Conservation (phyloP, 306 rosid species). For the Prunus mira region DNA sequence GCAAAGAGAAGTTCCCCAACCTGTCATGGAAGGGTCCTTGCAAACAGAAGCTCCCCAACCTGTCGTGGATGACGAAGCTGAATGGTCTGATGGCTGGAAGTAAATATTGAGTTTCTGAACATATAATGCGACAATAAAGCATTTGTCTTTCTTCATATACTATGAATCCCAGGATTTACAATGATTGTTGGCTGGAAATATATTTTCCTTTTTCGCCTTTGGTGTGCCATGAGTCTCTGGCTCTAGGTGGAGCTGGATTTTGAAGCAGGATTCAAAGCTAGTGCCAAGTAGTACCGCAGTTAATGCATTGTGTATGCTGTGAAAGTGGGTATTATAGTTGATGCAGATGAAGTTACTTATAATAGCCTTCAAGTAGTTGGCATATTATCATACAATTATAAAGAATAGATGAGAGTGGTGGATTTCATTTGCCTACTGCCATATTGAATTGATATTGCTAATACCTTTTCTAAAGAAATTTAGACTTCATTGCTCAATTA, state of each 20-base stretch:
- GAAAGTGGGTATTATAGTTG: background rate
- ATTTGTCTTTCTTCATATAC: background rate
- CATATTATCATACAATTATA: background rate
- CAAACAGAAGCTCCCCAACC: slow-evolving; percentile 39
- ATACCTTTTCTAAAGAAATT: background rate
- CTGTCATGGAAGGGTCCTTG: slow-evolving; percentile 30
- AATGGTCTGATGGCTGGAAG: slow-evolving; percentile 95
- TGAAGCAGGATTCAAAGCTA: background rate
- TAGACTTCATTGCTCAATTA: background rate
- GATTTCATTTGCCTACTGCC: background rate
- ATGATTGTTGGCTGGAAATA: background rate
- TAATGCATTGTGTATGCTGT: background rate
- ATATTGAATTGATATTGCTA: background rate
- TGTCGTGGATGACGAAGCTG: slow-evolving; percentile 37
- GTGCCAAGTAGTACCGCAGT: background rate
- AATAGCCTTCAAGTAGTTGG: too few relatives aligned
- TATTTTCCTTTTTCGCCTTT: background rate
- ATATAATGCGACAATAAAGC: background rate
- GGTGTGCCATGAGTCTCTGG: background rate
- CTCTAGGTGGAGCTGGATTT: background rate
- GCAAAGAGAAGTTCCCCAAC: slow-evolving; percentile 33
- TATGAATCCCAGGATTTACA: background rate
- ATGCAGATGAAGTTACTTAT: background rate
- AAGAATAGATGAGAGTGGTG: background rate
- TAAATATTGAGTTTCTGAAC: slow-evolving; percentile 6